These are phyloP conservation scores for Nakataea oryzae DNA, from an alignment of 2,329 filamentous ascomycete species.

Conservation along the genomic window DNA sequence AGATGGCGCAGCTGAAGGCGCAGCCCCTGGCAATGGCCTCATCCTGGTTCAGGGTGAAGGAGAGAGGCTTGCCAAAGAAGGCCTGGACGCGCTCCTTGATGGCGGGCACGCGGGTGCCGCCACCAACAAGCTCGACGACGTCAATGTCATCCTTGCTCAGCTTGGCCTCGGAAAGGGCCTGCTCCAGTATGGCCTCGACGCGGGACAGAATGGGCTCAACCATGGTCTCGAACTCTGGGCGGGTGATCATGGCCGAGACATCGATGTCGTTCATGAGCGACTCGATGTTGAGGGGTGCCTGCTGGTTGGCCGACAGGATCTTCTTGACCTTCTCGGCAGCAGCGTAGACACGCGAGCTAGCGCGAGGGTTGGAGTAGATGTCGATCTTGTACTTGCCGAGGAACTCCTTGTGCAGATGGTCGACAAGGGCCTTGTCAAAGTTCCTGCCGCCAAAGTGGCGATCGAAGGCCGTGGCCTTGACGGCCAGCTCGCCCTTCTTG, in stretches of 20 bases:
- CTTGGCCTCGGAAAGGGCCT: slow-evolving; percentile 89
- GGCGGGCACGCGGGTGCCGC: slow-evolving; percentile 83
- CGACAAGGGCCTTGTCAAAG: slow-evolving; percentile 89
- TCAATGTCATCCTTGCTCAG: slow-evolving; percentile 89
- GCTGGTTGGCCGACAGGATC: slow-evolving; percentile 89
- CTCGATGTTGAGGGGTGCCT: slow-evolving; percentile 90
- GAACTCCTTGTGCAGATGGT: slow-evolving; percentile 94
- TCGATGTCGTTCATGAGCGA: slow-evolving; percentile 98
- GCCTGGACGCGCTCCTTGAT: slow-evolving; percentile 82
- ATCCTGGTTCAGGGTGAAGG: slow-evolving; percentile 96
- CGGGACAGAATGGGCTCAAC: slow-evolving; percentile 74
- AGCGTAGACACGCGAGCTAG: slow-evolving; percentile 73
- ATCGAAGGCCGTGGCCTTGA: slow-evolving; percentile 88
- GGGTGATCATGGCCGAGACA: slow-evolving; percentile 78
- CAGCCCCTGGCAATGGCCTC: slow-evolving; percentile 93
- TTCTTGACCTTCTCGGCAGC: slow-evolving; percentile 98
- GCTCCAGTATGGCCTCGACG: slow-evolving; percentile 66
- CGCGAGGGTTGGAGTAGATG: slow-evolving; percentile 83
- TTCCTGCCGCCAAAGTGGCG: slow-evolving; percentile 95
- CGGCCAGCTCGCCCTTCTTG: slow-evolving; percentile 88
- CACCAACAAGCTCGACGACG: slow-evolving; percentile 84
- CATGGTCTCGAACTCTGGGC: slow-evolving; percentile 87
- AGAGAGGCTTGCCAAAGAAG: slow-evolving; percentile 88
- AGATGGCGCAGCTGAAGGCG: slow-evolving; percentile 94
- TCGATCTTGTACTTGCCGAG: slow-evolving; percentile 97